Evolutionary conservation across 1,284 basidiomycete genomes (phyloP).

Genomic region (Cystobasidium slooffiae): DNA sequence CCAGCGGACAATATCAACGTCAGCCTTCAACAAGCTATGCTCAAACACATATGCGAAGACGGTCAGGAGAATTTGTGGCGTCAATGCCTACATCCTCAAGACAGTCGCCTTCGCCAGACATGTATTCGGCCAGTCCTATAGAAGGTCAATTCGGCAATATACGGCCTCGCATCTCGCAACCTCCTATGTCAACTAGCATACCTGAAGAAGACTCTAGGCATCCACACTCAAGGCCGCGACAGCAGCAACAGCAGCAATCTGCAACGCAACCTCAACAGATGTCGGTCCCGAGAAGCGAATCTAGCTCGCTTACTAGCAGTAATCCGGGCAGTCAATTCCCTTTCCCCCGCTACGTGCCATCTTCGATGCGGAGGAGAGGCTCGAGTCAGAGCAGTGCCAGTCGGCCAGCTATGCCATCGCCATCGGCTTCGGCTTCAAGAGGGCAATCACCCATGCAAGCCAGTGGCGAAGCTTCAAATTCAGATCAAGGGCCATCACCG

Average conservation of each 20-base stretch:
- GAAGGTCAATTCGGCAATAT: constrained; percentile 14
- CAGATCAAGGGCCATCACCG: background rate
- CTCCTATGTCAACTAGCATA: constrained; percentile 41
- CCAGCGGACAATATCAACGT: background rate
- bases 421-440: background rate
- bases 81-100: constrained; percentile 23
- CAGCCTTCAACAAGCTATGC: constrained; percentile 2
- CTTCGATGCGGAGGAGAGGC: constrained; percentile 29
- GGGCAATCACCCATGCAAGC: background rate
- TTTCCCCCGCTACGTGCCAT: constrained; percentile 34
- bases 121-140: constrained; percentile 36
- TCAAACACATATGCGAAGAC: constrained; percentile 5
- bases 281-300: background rate
- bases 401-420: constrained; percentile 6
- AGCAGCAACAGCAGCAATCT: background rate
- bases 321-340: constrained; percentile 21
- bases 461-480: background rate
- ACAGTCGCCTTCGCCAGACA: constrained; percentile 25
- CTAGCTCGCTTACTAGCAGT: constrained; percentile 12
- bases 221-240: background rate
- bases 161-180: constrained; percentile 23
- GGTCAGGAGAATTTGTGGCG: constrained; percentile 29
- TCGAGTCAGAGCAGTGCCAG: constrained; percentile 33
- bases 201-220: constrained; percentile 35
- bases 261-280: background rate